Percentiles rank a stretch among this genome's conserved stretches.
These are phyloP conservation scores for Vaccinium myrtillus DNA, from an alignment of 148 eudicot genomes.

Conservation along the genomic window DNA sequence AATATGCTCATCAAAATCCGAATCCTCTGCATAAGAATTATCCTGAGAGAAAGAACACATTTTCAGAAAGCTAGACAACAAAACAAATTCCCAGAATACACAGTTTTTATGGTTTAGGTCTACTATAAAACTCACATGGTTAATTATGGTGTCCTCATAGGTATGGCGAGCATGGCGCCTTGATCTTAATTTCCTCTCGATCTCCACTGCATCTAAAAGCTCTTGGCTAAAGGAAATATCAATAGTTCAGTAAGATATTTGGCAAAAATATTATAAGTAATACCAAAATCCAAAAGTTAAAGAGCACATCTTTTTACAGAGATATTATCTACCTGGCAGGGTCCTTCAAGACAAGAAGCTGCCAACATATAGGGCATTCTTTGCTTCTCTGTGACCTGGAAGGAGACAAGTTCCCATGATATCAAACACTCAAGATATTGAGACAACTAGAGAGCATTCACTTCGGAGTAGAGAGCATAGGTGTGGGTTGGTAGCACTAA, in stretches of 20 bases:
- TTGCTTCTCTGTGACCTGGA: slow-evolving; percentile 77
- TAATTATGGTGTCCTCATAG: slow-evolving; percentile 28
- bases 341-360: slow-evolving; percentile 61
- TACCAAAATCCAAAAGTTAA: background rate
- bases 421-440: background rate
- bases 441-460: background rate
- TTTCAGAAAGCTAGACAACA: slow-evolving; percentile 12
- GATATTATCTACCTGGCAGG: slow-evolving; percentile 49
- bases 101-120: slow-evolving; percentile 1
- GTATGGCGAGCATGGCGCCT: slow-evolving; percentile 22
- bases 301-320: background rate
- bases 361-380: slow-evolving; percentile 90
- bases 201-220: slow-evolving; percentile 57
- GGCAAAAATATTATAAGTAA: background rate
- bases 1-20: slow-evolving; percentile 61
- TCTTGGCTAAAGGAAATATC: slow-evolving; percentile 52
- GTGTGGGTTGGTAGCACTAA: background rate
- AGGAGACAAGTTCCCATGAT: background rate
- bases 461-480: background rate
- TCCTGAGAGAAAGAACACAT: slow-evolving; percentile 40
- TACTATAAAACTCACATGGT: slow-evolving; percentile 37
- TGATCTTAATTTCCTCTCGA: slow-evolving; percentile 47
- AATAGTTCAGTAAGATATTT: background rate
- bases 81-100: background rate
- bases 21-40: slow-evolving; percentile 38